These are phyloP conservation scores for Kingdonia uniflora DNA, from an alignment of 164 flowering plant species.

Conservation along the genomic window DNA sequence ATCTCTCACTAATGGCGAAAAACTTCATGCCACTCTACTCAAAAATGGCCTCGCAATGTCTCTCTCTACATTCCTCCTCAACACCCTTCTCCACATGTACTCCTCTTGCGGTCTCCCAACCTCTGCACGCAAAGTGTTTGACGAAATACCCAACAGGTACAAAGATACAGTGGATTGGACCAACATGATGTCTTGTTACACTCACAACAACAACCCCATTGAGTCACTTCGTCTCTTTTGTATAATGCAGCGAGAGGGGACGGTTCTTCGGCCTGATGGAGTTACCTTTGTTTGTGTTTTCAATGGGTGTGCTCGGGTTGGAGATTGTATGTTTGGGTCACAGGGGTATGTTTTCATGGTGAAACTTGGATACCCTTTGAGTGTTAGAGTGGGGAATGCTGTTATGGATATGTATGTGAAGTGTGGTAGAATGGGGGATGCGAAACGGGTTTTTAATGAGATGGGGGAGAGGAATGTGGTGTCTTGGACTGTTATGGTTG, in stretches of 20 bases:
- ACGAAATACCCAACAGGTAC: slow-evolving; percentile 37
- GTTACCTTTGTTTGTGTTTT: slow-evolving; percentile 40
- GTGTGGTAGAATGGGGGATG: slow-evolving; percentile 37
- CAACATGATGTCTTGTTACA: slow-evolving; percentile 33
- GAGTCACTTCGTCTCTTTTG: slow-evolving; percentile 31
- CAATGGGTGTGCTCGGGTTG: slow-evolving; percentile 31
- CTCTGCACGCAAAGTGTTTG: slow-evolving; percentile 46
- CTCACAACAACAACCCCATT: slow-evolving; percentile 13
- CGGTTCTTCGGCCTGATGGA: slow-evolving; percentile 39
- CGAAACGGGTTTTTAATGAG: slow-evolving; percentile 33
- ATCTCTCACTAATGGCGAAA: slow-evolving; percentile 23
- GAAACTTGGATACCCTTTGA: slow-evolving; percentile 30
- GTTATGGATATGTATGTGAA: slow-evolving; percentile 62
- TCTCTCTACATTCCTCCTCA: slow-evolving; percentile 34
- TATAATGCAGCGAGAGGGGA: slow-evolving; percentile 22
- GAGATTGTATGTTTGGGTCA: slow-evolving; percentile 22
- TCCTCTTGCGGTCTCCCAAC: slow-evolving; percentile 14
- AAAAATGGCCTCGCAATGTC: slow-evolving; percentile 30
- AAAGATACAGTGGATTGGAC: slow-evolving; percentile 64
- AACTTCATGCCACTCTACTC: slow-evolving; percentile 42
- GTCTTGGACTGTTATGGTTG: slow-evolving; percentile 56
- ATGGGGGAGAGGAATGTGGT: slow-evolving; percentile 42
- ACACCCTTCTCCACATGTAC: slow-evolving; percentile 47
- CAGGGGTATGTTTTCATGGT: slow-evolving; percentile 33
- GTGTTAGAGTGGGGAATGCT: slow-evolving; percentile 35